Evolutionary conservation across 495 filamentous ascomycete species (phyloP), one percentile per base, ranked within the genome.

Genomic region (Hamigera avellanea): DNA sequence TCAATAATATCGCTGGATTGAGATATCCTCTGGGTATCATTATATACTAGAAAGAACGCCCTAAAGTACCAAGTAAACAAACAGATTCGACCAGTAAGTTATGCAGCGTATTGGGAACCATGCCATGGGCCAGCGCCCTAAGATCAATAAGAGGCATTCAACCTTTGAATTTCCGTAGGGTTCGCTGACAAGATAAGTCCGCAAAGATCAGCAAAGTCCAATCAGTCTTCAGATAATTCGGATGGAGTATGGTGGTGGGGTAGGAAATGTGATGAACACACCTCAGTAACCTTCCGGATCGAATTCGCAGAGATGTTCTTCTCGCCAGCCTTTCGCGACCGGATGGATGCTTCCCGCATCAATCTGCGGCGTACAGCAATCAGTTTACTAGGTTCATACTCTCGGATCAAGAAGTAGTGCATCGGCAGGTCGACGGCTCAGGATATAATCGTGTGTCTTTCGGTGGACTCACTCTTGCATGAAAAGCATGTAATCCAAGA

Each of bases 401-500:
- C n/a, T n/a, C n/a, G n/a, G n/a, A 38, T 25, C 2, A 9, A 18
- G 31, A 25, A 8, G 4, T n/a, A 6, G 14, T 26, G 19, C 13
- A 12, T 26, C 23, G 5, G 16, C 6, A 16, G 17, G 17, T 31
- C 14, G n/a, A 29, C 6, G 17, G 17, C 3, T 3, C 17, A 6
- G 33, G 18, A 23, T 3, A 18, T 13, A 2, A 15, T 23, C 6
- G 16, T 35, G 3, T 6, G 8, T 19, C 6, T 10, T n/a, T 9
- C 0, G 23, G 18, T n/a, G 1, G 13, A 41, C 72, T 43, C 61
- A 91, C 86, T 81, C 80, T 70, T 93, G 80, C 64, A 95, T 75
- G 48, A 95, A 95, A 6, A 93, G 69, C 50, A 82, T 78, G 50
- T 94, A 94, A 49, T 95, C 83, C 23, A 95, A 67, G 50, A 86